Conservation (phyloP, 2,329 filamentous ascomycete species). For the Botrytis cinerea region DNA sequence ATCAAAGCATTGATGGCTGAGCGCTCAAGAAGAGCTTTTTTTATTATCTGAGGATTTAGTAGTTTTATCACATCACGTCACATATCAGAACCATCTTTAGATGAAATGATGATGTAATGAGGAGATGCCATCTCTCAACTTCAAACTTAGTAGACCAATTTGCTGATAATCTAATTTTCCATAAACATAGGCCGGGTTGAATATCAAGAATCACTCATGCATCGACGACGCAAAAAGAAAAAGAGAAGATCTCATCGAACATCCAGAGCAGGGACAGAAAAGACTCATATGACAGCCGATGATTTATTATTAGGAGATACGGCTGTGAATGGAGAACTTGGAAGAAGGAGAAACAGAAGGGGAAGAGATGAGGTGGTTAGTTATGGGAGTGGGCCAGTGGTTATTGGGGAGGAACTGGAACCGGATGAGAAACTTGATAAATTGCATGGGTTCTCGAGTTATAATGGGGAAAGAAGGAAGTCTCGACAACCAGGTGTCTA, state of each 20-base stretch:
- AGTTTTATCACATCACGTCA: conserved; percentile 11
- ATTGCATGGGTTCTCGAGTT: conserved; percentile 4
- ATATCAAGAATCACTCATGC: conserved; percentile 18
- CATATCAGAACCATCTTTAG: conserved; percentile 21
- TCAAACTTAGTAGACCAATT: neutral
- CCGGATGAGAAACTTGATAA: conserved; percentile 16
- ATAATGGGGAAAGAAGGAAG: conserved; percentile 16
- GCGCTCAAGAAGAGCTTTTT: neutral
- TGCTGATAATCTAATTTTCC: conserved; percentile 12
- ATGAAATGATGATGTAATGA: conserved; percentile 19
- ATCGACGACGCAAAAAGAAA: conserved; percentile 21
- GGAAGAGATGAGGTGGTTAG: conserved; percentile 23
- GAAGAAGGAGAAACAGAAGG: neutral
- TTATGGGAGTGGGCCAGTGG: conserved; percentile 16
- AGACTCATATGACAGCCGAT: conserved; percentile 18
- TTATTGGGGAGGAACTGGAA: conserved; percentile 13
- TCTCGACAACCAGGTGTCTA: neutral
- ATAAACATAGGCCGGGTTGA: neutral
- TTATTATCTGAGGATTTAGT: neutral
- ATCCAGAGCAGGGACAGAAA: conserved; percentile 10
- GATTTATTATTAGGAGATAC: conserved; percentile 21
- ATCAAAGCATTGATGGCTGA: neutral
- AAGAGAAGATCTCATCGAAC: conserved; percentile 23
- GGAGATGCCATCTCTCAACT: neutral
- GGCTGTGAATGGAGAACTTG: conserved; percentile 10